phyloP scores from a whole-genome alignment of 1,139 yeast species.

The Suhomyces taliae region DNA sequence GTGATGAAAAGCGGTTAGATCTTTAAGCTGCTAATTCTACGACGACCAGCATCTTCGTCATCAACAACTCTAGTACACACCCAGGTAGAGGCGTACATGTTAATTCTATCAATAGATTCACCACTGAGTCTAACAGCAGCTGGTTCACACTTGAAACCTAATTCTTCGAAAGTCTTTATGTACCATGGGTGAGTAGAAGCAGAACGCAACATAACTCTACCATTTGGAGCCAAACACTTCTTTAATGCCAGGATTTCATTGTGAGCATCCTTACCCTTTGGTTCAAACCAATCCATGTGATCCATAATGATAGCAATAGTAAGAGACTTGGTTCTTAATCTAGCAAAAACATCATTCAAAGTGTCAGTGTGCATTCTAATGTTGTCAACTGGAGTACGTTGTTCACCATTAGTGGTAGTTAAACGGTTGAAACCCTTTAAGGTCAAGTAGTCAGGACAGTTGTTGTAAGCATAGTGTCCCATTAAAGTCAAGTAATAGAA shows the following conservation, averaged over 20 bases:
- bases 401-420: constrained; percentile 31
- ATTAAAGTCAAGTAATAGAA: constrained; percentile 70
- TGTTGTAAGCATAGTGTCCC: constrained; percentile 59
- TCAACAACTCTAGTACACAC: constrained; percentile 56
- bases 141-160: constrained; percentile 66
- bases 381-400: constrained; percentile 53
- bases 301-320: constrained; percentile 85
- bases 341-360: constrained; percentile 69
- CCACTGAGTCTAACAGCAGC: constrained; percentile 68
- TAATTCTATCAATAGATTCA: constrained; percentile 69
- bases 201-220: constrained; percentile 74
- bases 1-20: constrained; percentile 19
- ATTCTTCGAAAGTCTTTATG: constrained; percentile 60
- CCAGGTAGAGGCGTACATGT: constrained; percentile 91
- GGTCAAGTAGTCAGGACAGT: constrained; percentile 78
- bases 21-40: constrained; percentile 43
- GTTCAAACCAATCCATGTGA: constrained; percentile 90
- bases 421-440: constrained; percentile 54
- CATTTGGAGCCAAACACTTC: constrained; percentile 63
- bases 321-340: constrained; percentile 61
- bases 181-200: constrained; percentile 81
- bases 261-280: constrained; percentile 60
- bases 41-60: constrained; percentile 23
- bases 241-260: constrained; percentile 66
- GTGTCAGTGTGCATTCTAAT: constrained; percentile 80